phyloP scores from a whole-genome alignment of 2,329 filamentous ascomycete species.

The Chaetomium sp. region DNA sequence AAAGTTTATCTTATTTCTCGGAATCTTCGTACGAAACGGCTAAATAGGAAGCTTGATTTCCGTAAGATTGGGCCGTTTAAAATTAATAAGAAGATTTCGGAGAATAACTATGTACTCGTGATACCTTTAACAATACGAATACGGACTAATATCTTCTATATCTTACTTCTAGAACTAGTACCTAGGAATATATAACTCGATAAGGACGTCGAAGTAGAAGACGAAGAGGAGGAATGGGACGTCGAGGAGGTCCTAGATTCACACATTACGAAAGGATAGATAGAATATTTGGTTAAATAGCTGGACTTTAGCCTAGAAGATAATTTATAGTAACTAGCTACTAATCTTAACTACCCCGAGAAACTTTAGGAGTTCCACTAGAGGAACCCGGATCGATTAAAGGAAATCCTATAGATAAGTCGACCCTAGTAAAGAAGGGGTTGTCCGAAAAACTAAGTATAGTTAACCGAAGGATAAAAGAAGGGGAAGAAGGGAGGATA shows the following conservation, averaged over 20 bases:
- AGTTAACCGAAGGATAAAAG: too few species aligned
- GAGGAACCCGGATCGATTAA: slow-evolving; percentile 11
- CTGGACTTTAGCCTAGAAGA: slow-evolving; percentile 15
- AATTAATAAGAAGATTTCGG: slow-evolving; percentile 10
- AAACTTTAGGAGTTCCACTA: slow-evolving; percentile 20
- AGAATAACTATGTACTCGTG: slow-evolving; percentile 12
- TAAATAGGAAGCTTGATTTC: too few species aligned
- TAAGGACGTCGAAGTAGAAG: slow-evolving; percentile 1
- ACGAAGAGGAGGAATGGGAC: slow-evolving; percentile 25
- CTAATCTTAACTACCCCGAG: slow-evolving; percentile 16
- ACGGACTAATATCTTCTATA: slow-evolving; percentile 18
- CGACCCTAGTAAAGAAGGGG: too few species aligned
- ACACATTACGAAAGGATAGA: not conserved
- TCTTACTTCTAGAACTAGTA: slow-evolving; percentile 21
- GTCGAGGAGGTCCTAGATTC: slow-evolving; percentile 19
- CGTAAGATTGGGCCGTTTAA: slow-evolving; percentile 13
- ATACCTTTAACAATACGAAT: slow-evolving; percentile 13
- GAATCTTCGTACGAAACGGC: too few species aligned
- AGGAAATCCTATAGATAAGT: not conserved
- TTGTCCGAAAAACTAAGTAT: not conserved
- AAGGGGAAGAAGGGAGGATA: too few species aligned
- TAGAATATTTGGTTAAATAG: slow-evolving; percentile 18
- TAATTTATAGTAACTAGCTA: slow-evolving; percentile 17
- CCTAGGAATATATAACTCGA: not conserved
- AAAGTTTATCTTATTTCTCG: too few species aligned